phyloP scores from a whole-genome alignment of 768 basidiomycete genomes.

The Podaxis sp. region DNA sequence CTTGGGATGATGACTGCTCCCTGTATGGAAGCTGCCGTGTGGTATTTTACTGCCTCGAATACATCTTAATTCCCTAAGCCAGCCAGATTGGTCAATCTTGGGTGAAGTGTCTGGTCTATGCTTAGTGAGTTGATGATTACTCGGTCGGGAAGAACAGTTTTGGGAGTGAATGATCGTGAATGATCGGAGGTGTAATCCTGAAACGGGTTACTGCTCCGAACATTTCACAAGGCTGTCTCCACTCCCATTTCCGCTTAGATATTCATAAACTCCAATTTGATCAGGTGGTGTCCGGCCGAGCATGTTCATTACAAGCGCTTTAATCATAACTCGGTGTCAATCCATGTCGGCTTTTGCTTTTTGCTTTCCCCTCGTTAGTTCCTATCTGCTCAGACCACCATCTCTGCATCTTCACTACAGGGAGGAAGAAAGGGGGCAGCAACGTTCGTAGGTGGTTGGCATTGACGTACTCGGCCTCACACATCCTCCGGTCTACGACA shows the following conservation, averaged over 20 bases:
- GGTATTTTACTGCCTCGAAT: neutral
- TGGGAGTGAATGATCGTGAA: neutral
- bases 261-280: slow-evolving; percentile 1
- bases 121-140: neutral
- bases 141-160: neutral
- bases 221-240: neutral
- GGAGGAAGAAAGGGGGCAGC: too few relatives aligned
- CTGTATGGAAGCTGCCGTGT: neutral
- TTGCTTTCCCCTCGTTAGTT: neutral
- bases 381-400: slow-evolving; percentile 4
- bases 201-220: slow-evolving; percentile 2
- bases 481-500: slow-evolving; percentile 10
- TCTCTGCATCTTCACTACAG: neutral
- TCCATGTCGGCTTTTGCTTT: neutral
- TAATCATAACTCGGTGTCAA: slow-evolving; percentile 13
- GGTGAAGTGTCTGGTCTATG: neutral
- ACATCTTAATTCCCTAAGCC: neutral
- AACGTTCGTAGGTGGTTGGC: neutral
- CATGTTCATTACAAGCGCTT: neutral
- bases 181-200: neutral
- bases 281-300: neutral
- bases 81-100: neutral
- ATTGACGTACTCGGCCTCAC: neutral
- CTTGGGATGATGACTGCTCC: slow-evolving; percentile 2
- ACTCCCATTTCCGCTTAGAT: neutral